phyloP scores from a whole-genome alignment of 768 basidiomycete genomes.

The Leccinellum albellum region DNA sequence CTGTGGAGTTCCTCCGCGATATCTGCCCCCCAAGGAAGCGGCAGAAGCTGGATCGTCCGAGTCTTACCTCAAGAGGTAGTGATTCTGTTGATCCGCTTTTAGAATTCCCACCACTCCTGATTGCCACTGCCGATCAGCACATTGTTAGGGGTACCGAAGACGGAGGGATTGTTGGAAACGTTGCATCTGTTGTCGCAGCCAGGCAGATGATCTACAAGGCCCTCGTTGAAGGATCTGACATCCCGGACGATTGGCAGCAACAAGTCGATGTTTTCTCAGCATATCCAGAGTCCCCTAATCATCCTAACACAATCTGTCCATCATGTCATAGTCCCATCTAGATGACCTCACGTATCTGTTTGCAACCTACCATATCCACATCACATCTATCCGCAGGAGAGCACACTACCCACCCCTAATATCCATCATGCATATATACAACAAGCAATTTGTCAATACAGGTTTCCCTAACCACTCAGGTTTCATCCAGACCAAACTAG shows the following conservation, averaged over 20 bases:
- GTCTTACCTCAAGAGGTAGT: background rate
- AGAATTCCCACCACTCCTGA: constrained; percentile 36
- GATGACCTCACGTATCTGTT: background rate
- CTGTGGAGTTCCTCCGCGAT: constrained; percentile 1
- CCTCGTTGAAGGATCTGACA: constrained; percentile 22
- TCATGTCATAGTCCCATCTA: constrained; percentile 43
- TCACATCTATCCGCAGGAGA: background rate
- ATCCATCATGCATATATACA: background rate
- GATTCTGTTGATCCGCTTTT: background rate
- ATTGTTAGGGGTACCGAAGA: constrained; percentile 44
- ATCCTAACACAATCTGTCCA: constrained; percentile 40
- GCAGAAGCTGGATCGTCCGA: constrained; percentile 2
- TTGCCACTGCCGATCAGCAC: constrained; percentile 48
- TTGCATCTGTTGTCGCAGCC: constrained; percentile 43
- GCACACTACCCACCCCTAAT: background rate
- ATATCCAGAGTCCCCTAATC: constrained; percentile 13
- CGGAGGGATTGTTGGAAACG: constrained; percentile 51
- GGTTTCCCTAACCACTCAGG: background rate
- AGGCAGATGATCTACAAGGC: constrained; percentile 43
- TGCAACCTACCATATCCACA: background rate
- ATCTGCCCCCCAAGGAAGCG: constrained; percentile 10
- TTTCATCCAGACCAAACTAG: background rate
- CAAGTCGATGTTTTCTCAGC: constrained; percentile 22
- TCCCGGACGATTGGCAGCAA: constrained; percentile 43
- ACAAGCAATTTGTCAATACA: background rate